phyloP scores from a whole-genome alignment of 2,329 filamentous ascomycete species.

The Venturia asperata region DNA sequence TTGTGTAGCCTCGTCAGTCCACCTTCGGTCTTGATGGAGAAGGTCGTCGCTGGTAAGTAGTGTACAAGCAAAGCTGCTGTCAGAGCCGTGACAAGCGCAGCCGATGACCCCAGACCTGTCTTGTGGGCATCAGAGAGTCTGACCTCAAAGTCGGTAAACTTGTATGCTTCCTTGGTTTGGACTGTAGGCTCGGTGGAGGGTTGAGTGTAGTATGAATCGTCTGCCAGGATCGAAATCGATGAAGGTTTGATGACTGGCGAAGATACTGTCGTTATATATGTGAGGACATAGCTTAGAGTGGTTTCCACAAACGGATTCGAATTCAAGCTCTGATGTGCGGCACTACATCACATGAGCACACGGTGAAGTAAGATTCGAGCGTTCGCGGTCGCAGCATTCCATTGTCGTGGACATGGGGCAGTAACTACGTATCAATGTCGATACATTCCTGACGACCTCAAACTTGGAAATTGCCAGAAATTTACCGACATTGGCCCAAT shows the following conservation, averaged over 20 bases:
- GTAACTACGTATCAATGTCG: not conserved
- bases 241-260: conserved; percentile 55
- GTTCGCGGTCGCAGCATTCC: not conserved
- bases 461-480: not conserved
- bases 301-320: conserved; percentile 89
- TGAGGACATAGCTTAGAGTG: conserved; percentile 77
- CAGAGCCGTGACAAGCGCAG: conserved; percentile 84
- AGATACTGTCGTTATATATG: conserved; percentile 57
- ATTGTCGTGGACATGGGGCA: not conserved
- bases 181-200: conserved; percentile 35
- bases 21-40: conserved; percentile 49
- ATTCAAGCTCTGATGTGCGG: conserved; percentile 38
- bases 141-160: conserved; percentile 73
- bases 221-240: conserved; percentile 79
- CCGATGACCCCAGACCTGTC: conserved; percentile 90
- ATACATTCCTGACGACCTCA: not conserved
- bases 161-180: conserved; percentile 29
- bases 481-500: not conserved
- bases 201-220: conserved; percentile 94
- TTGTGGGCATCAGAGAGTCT: conserved; percentile 77
- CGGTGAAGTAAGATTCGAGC: not conserved
- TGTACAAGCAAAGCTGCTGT: conserved; percentile 69
- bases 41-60: conserved; percentile 54
- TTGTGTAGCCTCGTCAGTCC: conserved; percentile 70
- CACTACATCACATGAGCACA: conserved; percentile 6